Evolutionary conservation across 148 eudicot genomes (phyloP), one percentile per base, ranked within the genome.

Genomic region (Polygonum aviculare): DNA sequence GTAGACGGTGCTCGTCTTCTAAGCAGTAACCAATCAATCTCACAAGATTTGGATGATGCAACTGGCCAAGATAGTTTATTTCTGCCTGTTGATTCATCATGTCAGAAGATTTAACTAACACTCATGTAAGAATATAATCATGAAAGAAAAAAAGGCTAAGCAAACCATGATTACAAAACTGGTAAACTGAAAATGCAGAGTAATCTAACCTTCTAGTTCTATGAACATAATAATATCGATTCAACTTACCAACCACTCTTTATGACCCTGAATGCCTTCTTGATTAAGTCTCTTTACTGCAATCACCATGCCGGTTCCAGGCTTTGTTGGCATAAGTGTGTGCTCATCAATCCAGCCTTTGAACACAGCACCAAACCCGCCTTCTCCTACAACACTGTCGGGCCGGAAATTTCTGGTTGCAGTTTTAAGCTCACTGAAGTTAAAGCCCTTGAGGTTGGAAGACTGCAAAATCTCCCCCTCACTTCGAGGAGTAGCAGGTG

Each of bases 331-430:
- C 8, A 35, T 16, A 69, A 77, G 79, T 18, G 79, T 15, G 33
- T 69, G 79, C 35, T 77, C 74, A 69, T 77, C 74, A 69, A 77
- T 77, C 79, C 79, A 77, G 4, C 79, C 79, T 59, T 77, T 77
- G 74, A 67, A 77, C 15, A 77, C 79, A 16, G 79, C 74, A 67
- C 79, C 79, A 67, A 77, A 77, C 40, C 79, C 79, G 4, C 79
- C 79, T 69, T 77, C 79, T 48, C 79, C 79, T 3, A 77, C 59
- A 14, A 77, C 74, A 69, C 74, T 67, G 21, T 77, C 79, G 7
- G 79, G 74, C 5, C 79, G 60, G 79, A 77, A 77, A 22, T 77
- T 77, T 77, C 74, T 49, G 74, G 79, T 77, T 0, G 79, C 79
- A 10, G 60, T 67, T 77, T 54, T 77, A 50, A 77, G 74, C 31